These are phyloP conservation scores for Heritiera fomes DNA, from an alignment of 345 rosid species.

Conservation along the genomic window DNA sequence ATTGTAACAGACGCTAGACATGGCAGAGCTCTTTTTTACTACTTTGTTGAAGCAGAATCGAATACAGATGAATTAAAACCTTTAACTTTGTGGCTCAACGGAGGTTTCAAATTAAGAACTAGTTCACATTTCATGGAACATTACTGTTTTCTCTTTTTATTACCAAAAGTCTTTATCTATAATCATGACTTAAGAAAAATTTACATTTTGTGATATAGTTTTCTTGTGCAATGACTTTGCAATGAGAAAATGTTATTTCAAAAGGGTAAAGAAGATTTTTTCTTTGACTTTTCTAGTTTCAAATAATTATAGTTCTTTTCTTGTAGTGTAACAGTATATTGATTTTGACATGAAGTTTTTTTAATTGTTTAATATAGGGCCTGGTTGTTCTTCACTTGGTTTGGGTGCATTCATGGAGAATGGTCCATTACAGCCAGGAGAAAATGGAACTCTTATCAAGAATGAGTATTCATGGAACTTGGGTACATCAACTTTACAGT, in stretches of 20 bases:
- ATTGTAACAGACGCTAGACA: conserved; percentile 34
- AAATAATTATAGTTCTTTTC: background rate
- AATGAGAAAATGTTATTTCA: background rate
- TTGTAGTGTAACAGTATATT: background rate
- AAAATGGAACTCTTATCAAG: conserved; percentile 31
- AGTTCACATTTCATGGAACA: background rate
- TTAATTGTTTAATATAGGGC: conserved; percentile 24
- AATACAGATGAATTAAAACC: background rate
- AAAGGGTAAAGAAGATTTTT: background rate
- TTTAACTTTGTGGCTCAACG: conserved; percentile 19
- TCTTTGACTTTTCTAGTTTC: background rate
- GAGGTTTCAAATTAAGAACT: background rate
- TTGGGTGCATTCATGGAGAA: conserved; percentile 39
- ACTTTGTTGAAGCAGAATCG: background rate
- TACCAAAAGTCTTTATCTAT: background rate
- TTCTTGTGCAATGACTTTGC: conserved; percentile 1
- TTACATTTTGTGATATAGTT: no score
- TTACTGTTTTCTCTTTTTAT: conserved; percentile 25
- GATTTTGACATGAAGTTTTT: no score
- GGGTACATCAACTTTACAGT: background rate
- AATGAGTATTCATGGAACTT: conserved; percentile 42
- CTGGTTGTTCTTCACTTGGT: conserved; percentile 47
- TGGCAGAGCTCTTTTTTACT: conserved; percentile 28
- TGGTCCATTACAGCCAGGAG: conserved; percentile 38
- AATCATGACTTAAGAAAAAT: background rate